Conservation (phyloP, 768 basidiomycete species). For the Hirschioporus abietinus region DNA sequence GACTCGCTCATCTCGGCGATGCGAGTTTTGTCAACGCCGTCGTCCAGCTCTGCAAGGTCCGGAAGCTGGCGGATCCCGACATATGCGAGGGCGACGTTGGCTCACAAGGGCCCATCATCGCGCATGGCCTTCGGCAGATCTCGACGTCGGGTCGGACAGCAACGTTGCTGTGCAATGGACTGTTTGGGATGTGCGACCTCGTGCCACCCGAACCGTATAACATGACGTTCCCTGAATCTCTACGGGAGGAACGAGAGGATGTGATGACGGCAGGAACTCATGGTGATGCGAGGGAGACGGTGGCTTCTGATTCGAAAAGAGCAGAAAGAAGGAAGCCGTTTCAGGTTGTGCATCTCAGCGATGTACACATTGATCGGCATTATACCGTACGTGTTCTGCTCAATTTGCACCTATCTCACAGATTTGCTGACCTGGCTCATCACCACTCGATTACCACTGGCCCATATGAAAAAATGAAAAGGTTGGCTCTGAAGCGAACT, state of each 20-base stretch:
- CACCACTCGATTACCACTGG: no score
- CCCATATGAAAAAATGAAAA: slow-evolving; percentile 15
- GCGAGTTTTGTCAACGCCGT: slow-evolving; percentile 38
- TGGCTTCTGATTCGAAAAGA: neutral
- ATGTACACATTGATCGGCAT: slow-evolving; percentile 54
- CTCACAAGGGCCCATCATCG: slow-evolving; percentile 52
- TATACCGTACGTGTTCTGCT: slow-evolving; percentile 37
- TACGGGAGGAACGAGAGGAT: slow-evolving; percentile 30
- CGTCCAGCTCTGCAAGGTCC: slow-evolving; percentile 37
- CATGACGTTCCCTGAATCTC: slow-evolving; percentile 40
- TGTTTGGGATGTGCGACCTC: slow-evolving; percentile 49
- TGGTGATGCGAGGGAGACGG: slow-evolving; percentile 22
- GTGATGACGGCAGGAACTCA: slow-evolving; percentile 23
- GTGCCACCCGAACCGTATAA: slow-evolving; percentile 39
- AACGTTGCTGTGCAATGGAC: slow-evolving; percentile 48
- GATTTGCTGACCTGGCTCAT: no score
- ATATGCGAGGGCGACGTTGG: slow-evolving; percentile 50
- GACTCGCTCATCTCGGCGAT: slow-evolving; percentile 45
- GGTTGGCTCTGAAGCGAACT: slow-evolving; percentile 49
- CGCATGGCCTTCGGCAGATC: slow-evolving; percentile 49
- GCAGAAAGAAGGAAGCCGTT: slow-evolving; percentile 28
- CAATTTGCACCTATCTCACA: neutral
- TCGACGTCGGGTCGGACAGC: slow-evolving; percentile 41
- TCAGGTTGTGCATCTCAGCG: slow-evolving; percentile 57
- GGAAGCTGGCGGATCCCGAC: slow-evolving; percentile 49